Percentiles rank a stretch among this genome's conserved stretches.
phyloP scores from a whole-genome alignment of 352 stramenopile species.

The Phytophthora fragariae region DNA sequence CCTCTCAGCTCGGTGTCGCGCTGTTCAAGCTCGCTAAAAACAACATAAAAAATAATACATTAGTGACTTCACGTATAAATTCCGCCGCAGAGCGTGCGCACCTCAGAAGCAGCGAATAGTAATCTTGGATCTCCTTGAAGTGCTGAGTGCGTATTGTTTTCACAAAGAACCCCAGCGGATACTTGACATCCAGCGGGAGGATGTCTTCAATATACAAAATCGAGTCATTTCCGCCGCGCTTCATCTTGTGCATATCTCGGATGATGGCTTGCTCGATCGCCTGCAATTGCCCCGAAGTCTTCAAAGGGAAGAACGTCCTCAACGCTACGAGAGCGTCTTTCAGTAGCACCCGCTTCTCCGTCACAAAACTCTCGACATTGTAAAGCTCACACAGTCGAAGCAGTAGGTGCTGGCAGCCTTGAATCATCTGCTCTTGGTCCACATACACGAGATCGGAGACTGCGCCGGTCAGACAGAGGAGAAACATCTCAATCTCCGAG shows the following conservation, averaged over 20 bases:
- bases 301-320: conserved; percentile 83
- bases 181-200: conserved; percentile 51
- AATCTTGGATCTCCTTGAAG: conserved; percentile 87
- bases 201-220: conserved; percentile 83
- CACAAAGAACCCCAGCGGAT: conserved; percentile 74
- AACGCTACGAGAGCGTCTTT: conserved; percentile 80
- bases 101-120: conserved; percentile 63
- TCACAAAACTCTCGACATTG: conserved; percentile 61
- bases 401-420: conserved; percentile 58
- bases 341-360: conserved; percentile 61
- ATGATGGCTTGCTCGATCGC: conserved; percentile 82
- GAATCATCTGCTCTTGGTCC: conserved; percentile 77
- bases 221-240: conserved; percentile 71
- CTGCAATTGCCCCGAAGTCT: conserved; percentile 75
- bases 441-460: conserved; percentile 76
- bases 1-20: conserved; percentile 55
- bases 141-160: conserved; percentile 85
- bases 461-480: conserved; percentile 72
- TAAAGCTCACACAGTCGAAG: conserved; percentile 60
- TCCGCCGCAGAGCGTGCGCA: conserved; percentile 17
- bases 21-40: conserved; percentile 61
- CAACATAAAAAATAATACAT: neutral
- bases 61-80: neutral
- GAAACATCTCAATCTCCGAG: conserved; percentile 80
- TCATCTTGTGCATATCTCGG: conserved; percentile 84